A percentile compares a stretch with the other conserved stretches of the same genome.
These are phyloP conservation scores for Thielaviopsis punctulata DNA, from an alignment of 2,329 filamentous ascomycete species.

Conservation along the genomic window DNA sequence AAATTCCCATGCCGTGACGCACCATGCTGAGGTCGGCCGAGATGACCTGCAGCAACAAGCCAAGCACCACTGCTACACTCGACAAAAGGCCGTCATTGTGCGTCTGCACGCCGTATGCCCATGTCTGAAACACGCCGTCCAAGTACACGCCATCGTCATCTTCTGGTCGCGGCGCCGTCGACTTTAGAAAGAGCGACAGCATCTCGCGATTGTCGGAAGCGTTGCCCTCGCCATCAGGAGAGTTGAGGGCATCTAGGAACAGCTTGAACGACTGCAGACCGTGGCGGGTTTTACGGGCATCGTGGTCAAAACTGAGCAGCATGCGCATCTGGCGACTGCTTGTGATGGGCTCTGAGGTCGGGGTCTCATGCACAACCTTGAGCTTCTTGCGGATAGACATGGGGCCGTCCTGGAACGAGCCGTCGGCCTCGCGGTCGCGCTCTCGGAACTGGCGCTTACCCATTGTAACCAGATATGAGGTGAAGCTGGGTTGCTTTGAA, in stretches of 20 bases:
- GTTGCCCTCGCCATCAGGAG: conserved; percentile 26
- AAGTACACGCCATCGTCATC: conserved; percentile 43
- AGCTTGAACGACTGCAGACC: conserved; percentile 52
- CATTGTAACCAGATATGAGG: conserved; percentile 20
- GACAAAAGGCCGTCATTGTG: conserved; percentile 72
- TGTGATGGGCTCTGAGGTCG: conserved; percentile 42
- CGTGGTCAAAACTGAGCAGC: conserved; percentile 54
- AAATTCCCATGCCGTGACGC: conserved; percentile 58
- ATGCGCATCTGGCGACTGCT: conserved; percentile 50
- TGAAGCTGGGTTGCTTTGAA: neutral
- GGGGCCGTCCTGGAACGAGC: conserved; percentile 18
- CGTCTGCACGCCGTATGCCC: conserved; percentile 64
- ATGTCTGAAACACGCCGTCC: conserved; percentile 68
- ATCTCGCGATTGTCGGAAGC: conserved; percentile 35
- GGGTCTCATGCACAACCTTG: conserved; percentile 37
- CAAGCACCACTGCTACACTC: conserved; percentile 62
- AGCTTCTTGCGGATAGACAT: conserved; percentile 28
- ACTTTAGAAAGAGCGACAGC: conserved; percentile 50
- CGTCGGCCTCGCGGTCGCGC: conserved; percentile 23
- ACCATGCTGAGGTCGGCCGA: conserved; percentile 59
- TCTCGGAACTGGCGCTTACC: conserved; percentile 26
- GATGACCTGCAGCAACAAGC: conserved; percentile 62
- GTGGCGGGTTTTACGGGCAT: conserved; percentile 48
- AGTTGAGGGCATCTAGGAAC: conserved; percentile 49
- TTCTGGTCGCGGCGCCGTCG: conserved; percentile 29